Percentiles rank a stretch among this genome's conserved stretches.
These are phyloP conservation scores for Moniliella sp. DNA, from an alignment of 1,284 basidiomycete species.

Conservation along the genomic window DNA sequence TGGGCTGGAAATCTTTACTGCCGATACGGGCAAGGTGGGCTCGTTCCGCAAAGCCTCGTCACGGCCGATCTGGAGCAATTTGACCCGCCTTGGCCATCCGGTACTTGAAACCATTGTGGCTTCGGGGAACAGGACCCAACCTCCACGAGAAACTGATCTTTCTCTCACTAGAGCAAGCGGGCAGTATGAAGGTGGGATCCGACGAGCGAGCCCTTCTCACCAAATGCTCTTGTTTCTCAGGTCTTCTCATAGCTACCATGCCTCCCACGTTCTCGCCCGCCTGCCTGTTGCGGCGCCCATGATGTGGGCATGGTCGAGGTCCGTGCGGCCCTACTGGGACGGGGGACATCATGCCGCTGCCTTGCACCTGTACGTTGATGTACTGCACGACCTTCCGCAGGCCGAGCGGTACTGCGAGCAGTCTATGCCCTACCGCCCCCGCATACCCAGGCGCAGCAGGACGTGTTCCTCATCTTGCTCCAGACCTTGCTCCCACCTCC, in stretches of 20 bases:
- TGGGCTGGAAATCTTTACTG: constrained; percentile 84
- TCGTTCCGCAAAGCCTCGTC: constrained; percentile 37
- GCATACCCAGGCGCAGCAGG: constrained; percentile 4
- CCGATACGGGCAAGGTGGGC: constrained; percentile 53
- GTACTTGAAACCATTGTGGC: constrained; percentile 71
- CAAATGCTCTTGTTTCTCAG: constrained; percentile 60
- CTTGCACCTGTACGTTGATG: constrained; percentile 72
- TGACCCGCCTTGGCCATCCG: constrained; percentile 44
- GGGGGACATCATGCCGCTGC: constrained; percentile 73
- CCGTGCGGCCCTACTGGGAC: constrained; percentile 67
- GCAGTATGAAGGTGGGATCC: too few relatives aligned
- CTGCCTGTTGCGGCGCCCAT: constrained; percentile 55
- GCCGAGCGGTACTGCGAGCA: constrained; percentile 48
- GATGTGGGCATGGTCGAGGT: constrained; percentile 48
- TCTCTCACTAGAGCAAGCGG: constrained; percentile 48
- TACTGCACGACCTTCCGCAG: constrained; percentile 53
- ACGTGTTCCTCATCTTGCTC: constrained; percentile 62
- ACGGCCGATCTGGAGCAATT: constrained; percentile 46
- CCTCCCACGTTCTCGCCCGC: constrained; percentile 56
- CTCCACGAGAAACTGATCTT: constrained; percentile 77
- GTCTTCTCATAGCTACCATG: constrained; percentile 48
- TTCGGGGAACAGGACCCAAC: constrained; percentile 48
- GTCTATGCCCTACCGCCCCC: constrained; percentile 7
- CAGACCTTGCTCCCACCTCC: constrained; percentile 67
- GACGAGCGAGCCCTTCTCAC: constrained; percentile 38